Conservation (phyloP, 2,329 filamentous ascomycete species). For the Tolypocladium tropicale region DNA sequence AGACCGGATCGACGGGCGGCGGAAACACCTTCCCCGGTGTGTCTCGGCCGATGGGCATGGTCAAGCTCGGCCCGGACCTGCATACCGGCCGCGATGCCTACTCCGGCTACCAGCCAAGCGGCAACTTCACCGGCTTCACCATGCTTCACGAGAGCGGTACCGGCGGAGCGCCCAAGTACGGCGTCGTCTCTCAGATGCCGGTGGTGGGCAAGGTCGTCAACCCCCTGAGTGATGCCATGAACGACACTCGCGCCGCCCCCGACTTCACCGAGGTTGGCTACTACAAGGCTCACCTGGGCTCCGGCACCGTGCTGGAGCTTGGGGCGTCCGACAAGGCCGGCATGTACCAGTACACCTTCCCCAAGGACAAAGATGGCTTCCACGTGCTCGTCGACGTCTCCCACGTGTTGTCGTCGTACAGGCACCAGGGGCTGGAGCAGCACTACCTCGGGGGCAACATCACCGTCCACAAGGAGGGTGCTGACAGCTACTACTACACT, state of each 20-base stretch:
- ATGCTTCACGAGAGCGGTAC: constrained; percentile 59
- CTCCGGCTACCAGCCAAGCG: constrained; percentile 39
- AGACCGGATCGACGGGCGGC: constrained; percentile 34
- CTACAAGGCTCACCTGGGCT: constrained; percentile 45
- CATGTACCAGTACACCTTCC: constrained; percentile 52
- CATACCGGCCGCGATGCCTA: constrained; percentile 39
- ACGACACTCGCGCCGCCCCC: constrained; percentile 39
- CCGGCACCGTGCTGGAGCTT: constrained; percentile 47
- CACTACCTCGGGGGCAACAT: constrained; percentile 52
- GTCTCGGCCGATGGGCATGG: constrained; percentile 35
- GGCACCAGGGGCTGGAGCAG: constrained; percentile 51
- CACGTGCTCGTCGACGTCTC: constrained; percentile 54
- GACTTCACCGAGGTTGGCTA: constrained; percentile 49
- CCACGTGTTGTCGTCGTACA: constrained; percentile 53
- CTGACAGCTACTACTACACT: constrained; percentile 35
- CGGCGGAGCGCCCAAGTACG: constrained; percentile 60
- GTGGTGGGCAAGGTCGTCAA: constrained; percentile 38
- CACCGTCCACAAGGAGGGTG: constrained; percentile 32
- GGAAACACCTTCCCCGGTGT: constrained; percentile 41
- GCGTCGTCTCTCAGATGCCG: constrained; percentile 52
- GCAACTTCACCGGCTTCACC: constrained; percentile 49
- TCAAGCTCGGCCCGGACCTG: constrained; percentile 40
- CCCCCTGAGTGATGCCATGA: constrained; percentile 43
- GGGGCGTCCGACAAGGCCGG: constrained; percentile 45
- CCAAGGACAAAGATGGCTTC: constrained; percentile 22